phyloP scores from a whole-genome alignment of 129 eudicot species.

The Tanacetum coccineum region DNA sequence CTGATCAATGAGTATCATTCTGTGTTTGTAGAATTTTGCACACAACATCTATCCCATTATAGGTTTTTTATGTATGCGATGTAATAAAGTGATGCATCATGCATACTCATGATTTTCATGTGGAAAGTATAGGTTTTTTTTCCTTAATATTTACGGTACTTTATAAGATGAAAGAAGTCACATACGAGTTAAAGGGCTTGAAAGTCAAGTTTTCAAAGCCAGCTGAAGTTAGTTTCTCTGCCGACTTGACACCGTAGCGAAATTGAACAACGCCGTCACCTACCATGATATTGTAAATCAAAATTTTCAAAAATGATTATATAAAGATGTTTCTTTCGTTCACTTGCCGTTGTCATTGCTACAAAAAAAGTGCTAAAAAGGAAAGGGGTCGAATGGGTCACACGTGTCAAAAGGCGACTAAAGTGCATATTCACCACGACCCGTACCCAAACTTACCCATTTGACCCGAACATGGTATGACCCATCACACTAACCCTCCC shows the following conservation, averaged over 20 bases:
- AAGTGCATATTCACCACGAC: too few species aligned
- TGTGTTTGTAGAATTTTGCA: too few species aligned
- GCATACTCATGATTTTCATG: background rate
- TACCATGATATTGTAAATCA: slow-evolving; percentile 25
- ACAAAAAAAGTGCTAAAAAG: too few species aligned
- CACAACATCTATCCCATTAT: too few species aligned
- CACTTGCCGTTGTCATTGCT: background rate
- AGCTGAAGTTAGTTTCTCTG: slow-evolving; percentile 42
- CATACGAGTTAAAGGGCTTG: slow-evolving; percentile 62
- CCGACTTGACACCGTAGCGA: slow-evolving; percentile 60
- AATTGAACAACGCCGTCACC: slow-evolving; percentile 70
- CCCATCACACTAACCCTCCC: too few species aligned
- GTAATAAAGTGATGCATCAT: background rate
- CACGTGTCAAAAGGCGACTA: too few species aligned
- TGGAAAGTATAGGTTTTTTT: background rate
- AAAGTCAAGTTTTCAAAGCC: slow-evolving; percentile 70
- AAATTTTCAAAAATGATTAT: background rate
- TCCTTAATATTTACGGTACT: background rate
- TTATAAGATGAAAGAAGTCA: background rate
- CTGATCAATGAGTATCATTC: too few species aligned
- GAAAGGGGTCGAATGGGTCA: too few species aligned
- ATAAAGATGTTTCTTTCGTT: background rate
- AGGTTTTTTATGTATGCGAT: too few species aligned
- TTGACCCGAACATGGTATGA: too few species aligned
- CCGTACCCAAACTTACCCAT: too few species aligned